Percentiles rank a stretch among this genome's conserved stretches.
phyloP scores from a whole-genome alignment of 2,329 filamentous ascomycete species.

The Sporothrix sp. region DNA sequence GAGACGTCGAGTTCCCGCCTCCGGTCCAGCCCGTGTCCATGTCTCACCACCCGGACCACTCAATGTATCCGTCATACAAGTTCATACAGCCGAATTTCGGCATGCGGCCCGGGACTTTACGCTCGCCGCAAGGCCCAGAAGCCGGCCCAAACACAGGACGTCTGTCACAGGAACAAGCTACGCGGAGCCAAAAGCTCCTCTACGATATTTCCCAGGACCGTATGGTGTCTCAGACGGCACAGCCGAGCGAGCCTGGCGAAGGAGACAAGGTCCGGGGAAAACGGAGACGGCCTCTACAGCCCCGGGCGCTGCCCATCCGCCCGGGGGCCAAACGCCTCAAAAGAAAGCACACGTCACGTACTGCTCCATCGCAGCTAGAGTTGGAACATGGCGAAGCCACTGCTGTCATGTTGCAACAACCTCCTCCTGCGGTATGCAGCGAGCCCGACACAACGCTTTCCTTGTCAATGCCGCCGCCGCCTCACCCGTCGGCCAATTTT shows the following conservation, averaged over 20 bases:
- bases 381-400: too few relatives aligned
- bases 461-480: slow-evolving; percentile 3
- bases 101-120: background rate
- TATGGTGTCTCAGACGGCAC: background rate
- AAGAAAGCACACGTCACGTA: too few relatives aligned
- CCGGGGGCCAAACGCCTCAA: too few relatives aligned
- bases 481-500: slow-evolving; percentile 7
- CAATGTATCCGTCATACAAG: slow-evolving; percentile 9
- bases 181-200: too few relatives aligned
- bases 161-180: too few relatives aligned
- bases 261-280: background rate
- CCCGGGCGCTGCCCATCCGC: too few relatives aligned
- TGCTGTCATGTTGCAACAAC: too few relatives aligned
- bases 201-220: too few relatives aligned
- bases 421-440: background rate
- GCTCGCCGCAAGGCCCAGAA: background rate
- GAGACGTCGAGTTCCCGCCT: background rate
- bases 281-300: background rate
- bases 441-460: background rate
- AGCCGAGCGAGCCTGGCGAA: background rate
- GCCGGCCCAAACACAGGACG: background rate
- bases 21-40: background rate
- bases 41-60: slow-evolving; percentile 12
- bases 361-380: too few relatives aligned
- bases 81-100: slow-evolving; percentile 6